Evolutionary conservation across 768 basidiomycete genomes (phyloP), one percentile per base, ranked within the genome.

Genomic region (Terana coerulea): DNA sequence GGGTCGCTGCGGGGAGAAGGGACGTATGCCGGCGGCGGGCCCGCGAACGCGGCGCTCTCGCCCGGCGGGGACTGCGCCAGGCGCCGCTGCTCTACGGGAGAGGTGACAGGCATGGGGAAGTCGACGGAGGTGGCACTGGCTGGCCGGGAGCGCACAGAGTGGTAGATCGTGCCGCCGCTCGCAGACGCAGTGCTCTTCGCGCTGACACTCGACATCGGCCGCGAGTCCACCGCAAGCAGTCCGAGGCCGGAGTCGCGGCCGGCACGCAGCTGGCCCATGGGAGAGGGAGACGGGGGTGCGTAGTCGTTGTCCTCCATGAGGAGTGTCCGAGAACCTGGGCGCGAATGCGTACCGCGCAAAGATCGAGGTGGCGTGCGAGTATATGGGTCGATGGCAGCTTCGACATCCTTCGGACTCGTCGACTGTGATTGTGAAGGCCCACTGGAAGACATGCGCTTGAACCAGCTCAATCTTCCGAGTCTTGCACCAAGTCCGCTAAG

Each of bases 191-290:
- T 75, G 47, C 84, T 86, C 52, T 67, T 70, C 17, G 69, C 72
- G 49, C 85, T 88, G 33, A 79, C 67, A 41, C 71, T 71, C 0
- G 87, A 88, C 26, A 77, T 63, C 0, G 86, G 86, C 3, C 86
- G 75, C 3, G 66, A n/a, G 17, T 21, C 26, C 64, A 6, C 72
- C 75, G 25, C 74, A 73, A 7, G 65, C 54, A 21, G 61, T 66
- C 10, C 72, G 4, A 49, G 48, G 41, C 54, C 61, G 14, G 54
- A 55, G 19, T 60, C 55, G 17, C 41, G 34, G 19, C 49, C n/a
- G n/a, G n/a, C n/a, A n/a, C n/a, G n/a, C n/a, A n/a, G n/a, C 10
- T 2, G 56, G 33, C 8, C 51, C 47, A 19, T 44, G 52, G 3
- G 47, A 43, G 26, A 53, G 39, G 37, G 50, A 51, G 39, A 47